Conservation (phyloP, 2,329 filamentous ascomycete species). For the Colletotrichum orchidophilum region DNA sequence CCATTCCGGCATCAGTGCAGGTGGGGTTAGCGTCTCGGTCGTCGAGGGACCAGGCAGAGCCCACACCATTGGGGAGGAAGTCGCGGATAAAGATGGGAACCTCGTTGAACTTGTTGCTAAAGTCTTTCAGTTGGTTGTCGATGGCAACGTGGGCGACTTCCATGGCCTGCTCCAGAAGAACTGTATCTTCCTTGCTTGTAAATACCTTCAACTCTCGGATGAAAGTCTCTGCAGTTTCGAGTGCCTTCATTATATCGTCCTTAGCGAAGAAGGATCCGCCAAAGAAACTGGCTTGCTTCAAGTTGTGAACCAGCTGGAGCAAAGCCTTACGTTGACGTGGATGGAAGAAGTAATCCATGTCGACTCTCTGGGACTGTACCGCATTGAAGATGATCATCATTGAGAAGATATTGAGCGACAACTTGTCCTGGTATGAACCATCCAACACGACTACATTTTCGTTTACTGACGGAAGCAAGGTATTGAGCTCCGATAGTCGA, state of each 20-base stretch:
- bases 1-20: conserved; percentile 60
- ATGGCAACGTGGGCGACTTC: conserved; percentile 68
- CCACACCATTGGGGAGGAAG: conserved; percentile 68
- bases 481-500: conserved; percentile 73
- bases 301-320: conserved; percentile 76
- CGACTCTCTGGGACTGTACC: conserved; percentile 85
- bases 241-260: conserved; percentile 68
- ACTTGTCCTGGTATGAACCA: conserved; percentile 84
- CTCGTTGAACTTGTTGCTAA: conserved; percentile 77
- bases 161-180: conserved; percentile 72
- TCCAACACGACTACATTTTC: conserved; percentile 79
- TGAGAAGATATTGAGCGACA: conserved; percentile 85
- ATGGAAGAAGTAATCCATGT: conserved; percentile 91
- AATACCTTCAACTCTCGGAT: conserved; percentile 67
- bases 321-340: conserved; percentile 74
- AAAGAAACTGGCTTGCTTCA: conserved; percentile 87
- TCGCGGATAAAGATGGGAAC: conserved; percentile 77
- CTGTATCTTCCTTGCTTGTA: conserved; percentile 69
- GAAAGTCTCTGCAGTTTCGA: conserved; percentile 75
- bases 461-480: conserved; percentile 75
- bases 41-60: conserved; percentile 75
- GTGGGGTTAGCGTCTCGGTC: conserved; percentile 57
- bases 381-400: conserved; percentile 88
- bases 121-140: conserved; percentile 68
- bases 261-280: conserved; percentile 79